Conservation (phyloP, 225 moss, liverwort and hornwort genomes). For the Polytrichum formosum region DNA sequence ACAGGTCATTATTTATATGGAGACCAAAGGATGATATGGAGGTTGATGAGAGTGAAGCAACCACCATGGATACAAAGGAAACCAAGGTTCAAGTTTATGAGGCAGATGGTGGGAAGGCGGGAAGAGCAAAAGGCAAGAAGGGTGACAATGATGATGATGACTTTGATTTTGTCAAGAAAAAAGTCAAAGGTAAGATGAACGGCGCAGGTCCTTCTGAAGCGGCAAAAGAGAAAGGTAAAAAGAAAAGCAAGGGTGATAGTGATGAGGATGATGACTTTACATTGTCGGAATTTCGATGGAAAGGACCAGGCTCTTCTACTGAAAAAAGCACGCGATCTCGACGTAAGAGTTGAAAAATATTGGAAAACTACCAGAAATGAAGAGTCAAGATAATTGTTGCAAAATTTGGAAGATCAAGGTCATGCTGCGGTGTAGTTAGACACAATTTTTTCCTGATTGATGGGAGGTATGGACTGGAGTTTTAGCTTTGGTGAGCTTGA, state of each 20-base stretch:
- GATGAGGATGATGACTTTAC: slow-evolving; percentile 34
- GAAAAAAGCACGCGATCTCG: slow-evolving; percentile 30
- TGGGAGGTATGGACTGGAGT: too few species aligned
- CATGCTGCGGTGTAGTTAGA: too few species aligned
- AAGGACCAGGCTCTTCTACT: slow-evolving; percentile 22
- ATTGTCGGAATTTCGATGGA: slow-evolving; percentile 13
- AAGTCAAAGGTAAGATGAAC: slow-evolving; percentile 23
- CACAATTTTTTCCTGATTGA: too few species aligned
- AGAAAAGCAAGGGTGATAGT: slow-evolving; percentile 27
- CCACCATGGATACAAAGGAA: slow-evolving; percentile 22
- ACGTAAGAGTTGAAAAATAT: slow-evolving; percentile 15
- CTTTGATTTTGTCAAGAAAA: slow-evolving; percentile 45
- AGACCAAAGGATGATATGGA: slow-evolving; percentile 44
- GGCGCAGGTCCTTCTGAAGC: slow-evolving; percentile 34
- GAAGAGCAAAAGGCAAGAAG: slow-evolving; percentile 41
- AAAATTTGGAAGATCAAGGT: too few species aligned
- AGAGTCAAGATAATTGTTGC: too few species aligned
- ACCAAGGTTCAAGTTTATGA: slow-evolving; percentile 50
- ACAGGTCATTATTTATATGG: slow-evolving; percentile 82
- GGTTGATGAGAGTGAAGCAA: slow-evolving; percentile 11
- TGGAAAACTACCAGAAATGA: too few species aligned
- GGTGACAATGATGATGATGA: slow-evolving; percentile 38
- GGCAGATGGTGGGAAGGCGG: slow-evolving; percentile 58
- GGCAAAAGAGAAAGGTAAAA: slow-evolving; percentile 39
- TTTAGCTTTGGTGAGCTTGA: too few species aligned